Evolutionary conservation across 2,329 filamentous ascomycete genomes (phyloP).

Genomic region (Aspergillus sp.): DNA sequence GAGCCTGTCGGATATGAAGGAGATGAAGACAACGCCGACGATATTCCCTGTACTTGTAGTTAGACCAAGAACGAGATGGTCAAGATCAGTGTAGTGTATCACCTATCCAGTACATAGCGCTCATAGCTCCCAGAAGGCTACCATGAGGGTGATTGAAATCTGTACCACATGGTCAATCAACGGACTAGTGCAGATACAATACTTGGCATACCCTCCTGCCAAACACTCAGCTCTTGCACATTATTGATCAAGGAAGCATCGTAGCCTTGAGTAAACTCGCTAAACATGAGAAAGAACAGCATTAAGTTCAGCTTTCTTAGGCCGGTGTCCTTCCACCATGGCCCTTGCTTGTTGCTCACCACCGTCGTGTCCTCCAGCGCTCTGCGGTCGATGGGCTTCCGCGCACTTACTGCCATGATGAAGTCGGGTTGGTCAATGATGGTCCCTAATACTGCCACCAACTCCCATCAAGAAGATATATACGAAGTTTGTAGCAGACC

Average conservation of each 20-base stretch:
- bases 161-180: neutral
- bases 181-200: too few species aligned
- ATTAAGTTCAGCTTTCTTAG: conserved; percentile 3
- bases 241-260: conserved; percentile 1
- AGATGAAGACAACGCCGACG: conserved; percentile 1
- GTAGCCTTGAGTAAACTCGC: conserved; percentile 2
- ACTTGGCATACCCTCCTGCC: neutral
- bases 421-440: too few species aligned
- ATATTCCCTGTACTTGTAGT: neutral
- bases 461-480: neutral
- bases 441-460: neutral
- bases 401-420: neutral
- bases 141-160: neutral
- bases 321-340: neutral
- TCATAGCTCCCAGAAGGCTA: neutral
- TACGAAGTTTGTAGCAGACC: neutral
- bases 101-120: conserved; percentile 2
- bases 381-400: neutral
- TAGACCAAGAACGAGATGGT: neutral
- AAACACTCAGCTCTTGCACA: neutral
- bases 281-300: conserved; percentile 2
- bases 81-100: neutral
- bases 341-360: neutral
- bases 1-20: neutral
- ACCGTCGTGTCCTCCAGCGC: neutral